Conservation (phyloP, 2,329 filamentous ascomycete genomes). For the Didymosphaeria variabile region DNA sequence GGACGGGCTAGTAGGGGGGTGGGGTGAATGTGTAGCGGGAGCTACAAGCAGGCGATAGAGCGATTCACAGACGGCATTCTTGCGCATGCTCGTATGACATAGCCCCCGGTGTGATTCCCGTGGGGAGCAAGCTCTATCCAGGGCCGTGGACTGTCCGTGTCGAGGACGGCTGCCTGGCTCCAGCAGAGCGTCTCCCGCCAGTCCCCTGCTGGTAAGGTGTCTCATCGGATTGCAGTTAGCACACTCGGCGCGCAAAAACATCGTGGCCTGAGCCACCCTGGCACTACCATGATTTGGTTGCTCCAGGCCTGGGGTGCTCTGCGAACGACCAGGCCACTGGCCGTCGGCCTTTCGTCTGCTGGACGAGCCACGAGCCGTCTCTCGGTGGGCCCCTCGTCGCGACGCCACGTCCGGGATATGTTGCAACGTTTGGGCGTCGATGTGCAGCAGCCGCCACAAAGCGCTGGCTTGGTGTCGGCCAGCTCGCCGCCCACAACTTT, state of each 20-base stretch:
- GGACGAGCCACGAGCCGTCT: conserved; percentile 13
- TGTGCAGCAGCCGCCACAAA: conserved; percentile 41
- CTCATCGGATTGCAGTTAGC: conserved; percentile 18
- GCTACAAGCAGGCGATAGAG: conserved; percentile 45
- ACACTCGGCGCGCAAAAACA: conserved; percentile 16
- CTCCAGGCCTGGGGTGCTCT: conserved; percentile 33
- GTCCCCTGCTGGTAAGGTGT: conserved; percentile 26
- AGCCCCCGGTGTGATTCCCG: conserved; percentile 50
- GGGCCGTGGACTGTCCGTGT: conserved; percentile 38
- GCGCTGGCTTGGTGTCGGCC: conserved; percentile 26
- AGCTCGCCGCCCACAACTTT: conserved; percentile 8
- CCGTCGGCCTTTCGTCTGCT: conserved; percentile 23
- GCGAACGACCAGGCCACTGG: conserved; percentile 21
- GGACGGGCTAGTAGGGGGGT: conserved; percentile 49
- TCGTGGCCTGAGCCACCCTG: conserved; percentile 19
- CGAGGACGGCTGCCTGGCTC: conserved; percentile 28
- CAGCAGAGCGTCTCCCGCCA: conserved; percentile 27
- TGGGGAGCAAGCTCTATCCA: conserved; percentile 44
- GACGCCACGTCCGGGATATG: conserved; percentile 21
- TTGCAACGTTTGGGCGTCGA: conserved; percentile 39
- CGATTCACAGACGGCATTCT: conserved; percentile 43
- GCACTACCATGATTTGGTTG: conserved; percentile 19
- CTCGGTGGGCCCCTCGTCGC: conserved; percentile 24
- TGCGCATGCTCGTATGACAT: conserved; percentile 51
- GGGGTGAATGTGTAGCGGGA: conserved; percentile 46